Evolutionary conservation across 805 yeast species (phyloP).

Genomic region (Candida quercuum): DNA sequence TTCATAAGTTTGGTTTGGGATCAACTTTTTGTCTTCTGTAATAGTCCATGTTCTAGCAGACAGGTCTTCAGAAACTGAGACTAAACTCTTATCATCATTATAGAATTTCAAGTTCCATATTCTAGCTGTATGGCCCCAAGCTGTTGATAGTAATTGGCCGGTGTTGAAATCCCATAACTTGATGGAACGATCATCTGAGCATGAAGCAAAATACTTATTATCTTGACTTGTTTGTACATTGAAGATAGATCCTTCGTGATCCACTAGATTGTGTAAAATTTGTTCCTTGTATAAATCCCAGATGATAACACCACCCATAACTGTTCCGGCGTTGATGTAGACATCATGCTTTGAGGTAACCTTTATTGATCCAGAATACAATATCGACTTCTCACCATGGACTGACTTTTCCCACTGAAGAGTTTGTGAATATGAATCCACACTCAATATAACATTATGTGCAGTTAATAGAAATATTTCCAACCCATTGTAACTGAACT

Average conservation of each 20-base stretch:
- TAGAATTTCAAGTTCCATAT: constrained; percentile 79
- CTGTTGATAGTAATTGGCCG: constrained; percentile 62
- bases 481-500: constrained; percentile 36
- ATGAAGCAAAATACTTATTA: constrained; percentile 59
- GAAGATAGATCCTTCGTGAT: constrained; percentile 91
- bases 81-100: constrained; percentile 31
- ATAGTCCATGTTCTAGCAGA: constrained; percentile 76
- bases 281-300: constrained; percentile 55
- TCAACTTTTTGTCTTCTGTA: constrained; percentile 17
- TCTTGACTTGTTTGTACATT: constrained; percentile 58
- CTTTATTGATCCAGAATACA: constrained; percentile 80
- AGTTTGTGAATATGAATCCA: constrained; percentile 25
- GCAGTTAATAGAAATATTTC: constrained; percentile 62
- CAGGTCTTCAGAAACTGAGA: constrained; percentile 84
- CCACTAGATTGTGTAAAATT: constrained; percentile 51
- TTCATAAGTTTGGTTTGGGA: constrained; percentile 40
- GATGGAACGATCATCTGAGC: constrained; percentile 93
- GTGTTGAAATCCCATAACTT: constrained; percentile 60
- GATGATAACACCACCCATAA: constrained; percentile 76
- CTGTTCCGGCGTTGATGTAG: constrained; percentile 84
- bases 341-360: constrained; percentile 37
- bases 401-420: constrained; percentile 28
- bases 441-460: constrained; percentile 59
- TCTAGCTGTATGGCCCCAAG: constrained; percentile 97
- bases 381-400: constrained; percentile 70